Base-by-base conservation (phyloP, 345 rosid genomes). In the Eucalyptus marginata region DNA sequence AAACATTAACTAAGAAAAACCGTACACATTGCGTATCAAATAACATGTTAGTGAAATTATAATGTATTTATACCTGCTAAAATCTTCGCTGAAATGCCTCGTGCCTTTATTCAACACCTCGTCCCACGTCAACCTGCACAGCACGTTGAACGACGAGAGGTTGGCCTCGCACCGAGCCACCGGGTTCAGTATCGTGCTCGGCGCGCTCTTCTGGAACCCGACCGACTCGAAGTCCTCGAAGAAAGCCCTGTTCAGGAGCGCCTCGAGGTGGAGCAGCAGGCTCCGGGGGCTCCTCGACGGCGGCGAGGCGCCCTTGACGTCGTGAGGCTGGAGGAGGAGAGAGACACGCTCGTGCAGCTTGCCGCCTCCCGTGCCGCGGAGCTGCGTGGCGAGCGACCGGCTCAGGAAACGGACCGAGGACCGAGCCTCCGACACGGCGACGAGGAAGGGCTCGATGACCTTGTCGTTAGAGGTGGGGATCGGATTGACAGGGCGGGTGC, bases 161-260 rank as follows among this genome's bases (percentile, higher is more conserved):
- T 95, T 94, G 2, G 96, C 91, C 88, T 94, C 95, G 90, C 99
- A 96, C 24, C 95, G 93, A 86, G 95, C 97, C 13, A 93, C 91
- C 54, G 99, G 99, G 92, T 98, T 95, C 90, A 98, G 50, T 49
- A 97, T 92, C 54, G 94, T 94, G 92, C 88, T 92, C 52, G 91
- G 81, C 46, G 95, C 93, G 90, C 88, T 93, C 91, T 92, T 95
- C 56, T 90, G 94, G 90, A 97, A 98, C 94, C 96, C 98, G 43
- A 87, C 83, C 31, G 96, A 91, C 90, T 98, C 98, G 89, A 97
- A 98, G 90, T 98, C 99, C 91, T 97, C 99, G 54, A 96, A 97
- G 91, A 98, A 97, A 47, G 96, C 94, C 84, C 90, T 93, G 88
- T 94, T 97, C 88, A 97, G 88, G 64, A 97, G 89, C 56, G 97